Conservation (phyloP, 345 rosid species). For the Citrus sp. region DNA sequence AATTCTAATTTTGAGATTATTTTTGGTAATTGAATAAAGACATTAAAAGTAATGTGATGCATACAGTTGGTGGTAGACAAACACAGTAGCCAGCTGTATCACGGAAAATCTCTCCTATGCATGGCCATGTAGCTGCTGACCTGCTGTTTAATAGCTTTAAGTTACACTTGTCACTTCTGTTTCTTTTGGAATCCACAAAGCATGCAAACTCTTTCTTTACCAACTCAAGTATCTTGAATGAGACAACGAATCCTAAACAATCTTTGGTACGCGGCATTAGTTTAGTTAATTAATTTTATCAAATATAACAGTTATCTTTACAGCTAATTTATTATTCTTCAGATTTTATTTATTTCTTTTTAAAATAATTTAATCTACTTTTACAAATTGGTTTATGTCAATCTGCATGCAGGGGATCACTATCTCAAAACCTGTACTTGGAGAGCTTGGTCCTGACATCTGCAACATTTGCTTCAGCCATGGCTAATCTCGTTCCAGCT, state of each 20-base stretch:
- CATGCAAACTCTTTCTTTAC: neutral
- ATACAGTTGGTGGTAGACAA: neutral
- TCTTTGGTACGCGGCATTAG: neutral
- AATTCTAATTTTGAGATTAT: no score
- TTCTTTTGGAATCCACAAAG: neutral
- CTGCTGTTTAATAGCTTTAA: no score
- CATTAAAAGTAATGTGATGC: neutral
- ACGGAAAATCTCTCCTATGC: neutral
- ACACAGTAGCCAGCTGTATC: neutral
- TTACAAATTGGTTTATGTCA: no score
- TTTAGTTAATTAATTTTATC: no score
- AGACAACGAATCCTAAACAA: neutral
- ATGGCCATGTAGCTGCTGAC: neutral
- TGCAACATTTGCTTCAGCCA: conserved; percentile 19
- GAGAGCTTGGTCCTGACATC: conserved; percentile 46
- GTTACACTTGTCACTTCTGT: neutral
- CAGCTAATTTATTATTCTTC: no score
- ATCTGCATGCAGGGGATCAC: conserved; percentile 23
- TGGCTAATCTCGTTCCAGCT: neutral
- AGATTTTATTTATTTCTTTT: no score
- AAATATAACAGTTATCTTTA: no score
- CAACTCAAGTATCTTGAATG: neutral
- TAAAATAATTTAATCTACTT: no score
- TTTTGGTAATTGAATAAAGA: neutral
- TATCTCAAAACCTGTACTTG: conserved; percentile 31